Evolutionary conservation across 2,329 filamentous ascomycete genomes (phyloP).

Genomic region (Emydomyces testavorans): DNA sequence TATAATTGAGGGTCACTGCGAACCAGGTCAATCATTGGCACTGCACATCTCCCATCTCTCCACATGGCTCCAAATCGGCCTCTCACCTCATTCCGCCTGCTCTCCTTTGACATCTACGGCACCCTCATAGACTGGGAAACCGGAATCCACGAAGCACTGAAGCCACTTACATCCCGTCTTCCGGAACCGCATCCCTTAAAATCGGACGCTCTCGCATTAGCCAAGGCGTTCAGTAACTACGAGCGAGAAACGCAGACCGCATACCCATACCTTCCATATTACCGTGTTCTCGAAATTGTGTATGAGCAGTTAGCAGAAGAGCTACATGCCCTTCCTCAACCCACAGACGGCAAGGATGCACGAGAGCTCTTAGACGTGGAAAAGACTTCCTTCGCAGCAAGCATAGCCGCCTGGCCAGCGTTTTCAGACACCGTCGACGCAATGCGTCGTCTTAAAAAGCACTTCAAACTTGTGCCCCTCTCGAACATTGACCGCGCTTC

Average conservation of each 20-base stretch:
- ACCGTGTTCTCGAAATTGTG: constrained; percentile 44
- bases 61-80: constrained; percentile 3
- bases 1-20: too few species aligned
- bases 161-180: constrained; percentile 34
- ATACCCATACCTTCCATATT: constrained; percentile 50
- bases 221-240: constrained; percentile 37
- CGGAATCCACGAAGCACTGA: constrained; percentile 48
- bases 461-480: constrained; percentile 46
- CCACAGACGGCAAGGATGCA: neutral
- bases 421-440: constrained; percentile 48
- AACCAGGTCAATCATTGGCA: too few species aligned
- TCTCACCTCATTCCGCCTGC: constrained; percentile 35
- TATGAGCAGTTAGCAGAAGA: constrained; percentile 28
- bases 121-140: constrained; percentile 68
- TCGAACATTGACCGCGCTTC: constrained; percentile 47
- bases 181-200: constrained; percentile 29
- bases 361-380: constrained; percentile 24
- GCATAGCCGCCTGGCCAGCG: constrained; percentile 42
- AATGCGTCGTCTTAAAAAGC: constrained; percentile 37
- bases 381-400: constrained; percentile 38
- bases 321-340: constrained; percentile 19
- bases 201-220: constrained; percentile 32
- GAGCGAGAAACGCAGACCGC: constrained; percentile 41
- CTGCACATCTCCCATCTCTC: neutral
- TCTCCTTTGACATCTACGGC: constrained; percentile 70